Percentiles rank a stretch among this genome's conserved stretches.
Evolutionary conservation across 768 basidiomycete genomes (phyloP).

Genomic region (Mycena haematopus): DNA sequence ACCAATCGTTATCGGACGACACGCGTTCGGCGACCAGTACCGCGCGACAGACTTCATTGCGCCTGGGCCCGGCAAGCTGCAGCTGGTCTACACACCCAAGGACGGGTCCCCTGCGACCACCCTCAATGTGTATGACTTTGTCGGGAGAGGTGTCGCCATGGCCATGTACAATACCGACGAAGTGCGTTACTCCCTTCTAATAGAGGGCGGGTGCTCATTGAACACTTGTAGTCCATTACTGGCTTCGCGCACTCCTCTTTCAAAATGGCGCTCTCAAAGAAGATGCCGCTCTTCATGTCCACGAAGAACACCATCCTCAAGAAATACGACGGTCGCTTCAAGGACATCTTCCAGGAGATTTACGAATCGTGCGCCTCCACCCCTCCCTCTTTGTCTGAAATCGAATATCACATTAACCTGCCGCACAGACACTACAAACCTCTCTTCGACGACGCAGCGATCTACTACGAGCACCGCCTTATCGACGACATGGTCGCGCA

Average conservation of each 20-base stretch:
- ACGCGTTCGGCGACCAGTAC: slow-evolving; percentile 99
- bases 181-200: slow-evolving; percentile 42
- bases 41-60: slow-evolving; percentile 93
- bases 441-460: slow-evolving; percentile 70
- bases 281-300: slow-evolving; percentile 91
- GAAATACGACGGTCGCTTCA: slow-evolving; percentile 98
- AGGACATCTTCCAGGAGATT: slow-evolving; percentile 98
- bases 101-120: slow-evolving; percentile 71
- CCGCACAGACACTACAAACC: slow-evolving; percentile 60
- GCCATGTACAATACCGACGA: slow-evolving; percentile 99
- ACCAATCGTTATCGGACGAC: slow-evolving; percentile 95
- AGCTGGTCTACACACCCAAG: slow-evolving; percentile 86
- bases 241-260: slow-evolving; percentile 98
- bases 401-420: neutral
- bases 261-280: slow-evolving; percentile 90
- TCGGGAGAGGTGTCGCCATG: slow-evolving; percentile 91
- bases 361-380: slow-evolving; percentile 60
- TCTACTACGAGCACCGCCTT: slow-evolving; percentile 95
- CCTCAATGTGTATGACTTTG: slow-evolving; percentile 93
- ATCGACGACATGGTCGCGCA: slow-evolving; percentile 99
- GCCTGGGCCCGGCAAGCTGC: slow-evolving; percentile 91
- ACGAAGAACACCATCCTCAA: slow-evolving; percentile 98
- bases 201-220: neutral
- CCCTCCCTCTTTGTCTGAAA: neutral
- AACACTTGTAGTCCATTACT: slow-evolving; percentile 70